Percentiles rank a stretch among this genome's conserved stretches.
Evolutionary conservation across 2,329 filamentous ascomycete species (phyloP).

Genomic region (Paecilomyces dactylethromorphus): DNA sequence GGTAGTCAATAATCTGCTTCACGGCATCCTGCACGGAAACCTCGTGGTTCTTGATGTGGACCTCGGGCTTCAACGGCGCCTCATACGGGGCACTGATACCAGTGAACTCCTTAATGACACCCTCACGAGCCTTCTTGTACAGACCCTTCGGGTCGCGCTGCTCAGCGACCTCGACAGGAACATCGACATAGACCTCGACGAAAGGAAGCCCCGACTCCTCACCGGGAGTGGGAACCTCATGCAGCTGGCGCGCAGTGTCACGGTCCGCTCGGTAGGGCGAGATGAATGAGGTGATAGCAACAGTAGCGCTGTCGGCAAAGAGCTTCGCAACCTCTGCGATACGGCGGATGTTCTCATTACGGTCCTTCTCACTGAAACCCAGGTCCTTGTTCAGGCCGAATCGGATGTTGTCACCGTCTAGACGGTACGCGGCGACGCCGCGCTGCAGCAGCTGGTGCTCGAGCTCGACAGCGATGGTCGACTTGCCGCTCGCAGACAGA

Average conservation of each 20-base stretch:
- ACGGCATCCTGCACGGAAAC: constrained; percentile 85
- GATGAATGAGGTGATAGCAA: constrained; percentile 95
- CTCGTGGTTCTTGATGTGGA: constrained; percentile 77
- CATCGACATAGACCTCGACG: constrained; percentile 88
- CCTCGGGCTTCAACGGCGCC: constrained; percentile 76
- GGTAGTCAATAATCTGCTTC: constrained; percentile 71
- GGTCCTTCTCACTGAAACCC: constrained; percentile 85
- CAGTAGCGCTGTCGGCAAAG: constrained; percentile 81
- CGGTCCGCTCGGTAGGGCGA: constrained; percentile 88
- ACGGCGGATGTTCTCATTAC: constrained; percentile 95
- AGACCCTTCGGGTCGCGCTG: constrained; percentile 93
- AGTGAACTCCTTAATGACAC: constrained; percentile 95
- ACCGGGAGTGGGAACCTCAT: constrained; percentile 54
- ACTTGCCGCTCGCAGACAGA: constrained; percentile 93
- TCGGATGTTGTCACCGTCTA: constrained; percentile 97
- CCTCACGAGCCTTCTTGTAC: constrained; percentile 92
- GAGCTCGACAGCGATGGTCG: constrained; percentile 90
- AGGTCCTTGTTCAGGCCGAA: constrained; percentile 98
- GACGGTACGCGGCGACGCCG: constrained; percentile 76
- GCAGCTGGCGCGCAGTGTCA: constrained; percentile 71
- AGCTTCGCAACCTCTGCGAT: constrained; percentile 96
- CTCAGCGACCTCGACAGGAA: constrained; percentile 87
- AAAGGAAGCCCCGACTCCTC: constrained; percentile 69
- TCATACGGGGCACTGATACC: constrained; percentile 95
- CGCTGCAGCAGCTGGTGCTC: constrained; percentile 89